Evolutionary conservation across 1,284 basidiomycete genomes (phyloP), one percentile per base, ranked within the genome.

Genomic region (Mrakiaceae sp.): DNA sequence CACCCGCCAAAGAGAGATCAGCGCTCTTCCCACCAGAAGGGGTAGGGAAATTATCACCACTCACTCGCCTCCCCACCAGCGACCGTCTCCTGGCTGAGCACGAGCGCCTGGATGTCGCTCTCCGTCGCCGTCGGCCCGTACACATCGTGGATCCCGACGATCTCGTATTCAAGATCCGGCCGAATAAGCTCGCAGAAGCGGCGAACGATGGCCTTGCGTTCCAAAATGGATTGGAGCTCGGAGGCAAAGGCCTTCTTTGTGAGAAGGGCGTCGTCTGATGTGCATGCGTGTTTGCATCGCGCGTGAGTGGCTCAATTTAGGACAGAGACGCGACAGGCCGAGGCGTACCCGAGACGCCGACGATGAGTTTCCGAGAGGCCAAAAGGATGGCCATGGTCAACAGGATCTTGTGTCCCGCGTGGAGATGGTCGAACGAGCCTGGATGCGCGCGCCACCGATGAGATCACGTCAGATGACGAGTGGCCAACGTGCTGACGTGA

Each of bases 401-500:
- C 49, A 99, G 82, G 67, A 98, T 94, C 78, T 98, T 98, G 80
- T 99, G 95, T 0, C 95, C 95, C 1, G 92, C 85, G 74, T 99
- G 95, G 14, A 99, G 82, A 73, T 98, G 96, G 76, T 99, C 95
- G 74, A 98, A 98, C 0, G 95, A 87, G 42, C 87, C 87, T 8
- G 86, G 69, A 72, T 80, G 79, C 3, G 27, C 27, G 27, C 27
- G 27, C 27, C 27, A 27, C 27, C 27, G 27, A 27, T 27, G 27
- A 27, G 27, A 27, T 27, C 27, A 27, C 27, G 27, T 27, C 27
- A 27, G 27, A 27, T 27, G 27, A 27, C 27, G 27, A 27, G 27
- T 27, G 27, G 27, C 27, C 27, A 27, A 27, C 27, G 27, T 27
- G 27, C 27, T 27, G 27, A 27, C 27, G 27, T 27, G 27, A 27